These are phyloP conservation scores for Fusarium pseudoanthophilum DNA, from an alignment of 2,329 filamentous ascomycete species.

Conservation along the genomic window DNA sequence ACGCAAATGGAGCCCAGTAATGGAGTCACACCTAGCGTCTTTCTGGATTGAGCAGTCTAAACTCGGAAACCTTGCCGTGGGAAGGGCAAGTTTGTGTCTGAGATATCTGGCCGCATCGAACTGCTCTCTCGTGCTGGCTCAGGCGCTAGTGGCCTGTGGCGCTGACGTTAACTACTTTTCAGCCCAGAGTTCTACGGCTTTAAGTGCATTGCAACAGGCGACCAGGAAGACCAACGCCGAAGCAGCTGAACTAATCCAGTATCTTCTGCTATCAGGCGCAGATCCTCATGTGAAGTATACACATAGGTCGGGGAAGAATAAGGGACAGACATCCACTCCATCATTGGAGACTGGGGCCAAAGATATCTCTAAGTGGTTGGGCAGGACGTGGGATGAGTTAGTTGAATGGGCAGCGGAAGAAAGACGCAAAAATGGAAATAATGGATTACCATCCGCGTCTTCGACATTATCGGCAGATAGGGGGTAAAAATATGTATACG, in stretches of 20 bases:
- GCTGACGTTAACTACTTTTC: neutral
- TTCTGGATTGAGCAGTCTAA: neutral
- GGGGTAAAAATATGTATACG: too few species aligned
- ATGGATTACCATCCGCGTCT: neutral
- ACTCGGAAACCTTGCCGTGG: rapidly evolving
- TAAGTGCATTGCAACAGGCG: neutral
- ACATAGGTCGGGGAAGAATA: rapidly evolving
- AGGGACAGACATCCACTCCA: rapidly evolving
- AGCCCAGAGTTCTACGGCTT: too few species aligned
- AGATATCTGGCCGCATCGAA: rapidly evolving
- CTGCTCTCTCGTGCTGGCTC: neutral
- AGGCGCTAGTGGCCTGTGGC: neutral
- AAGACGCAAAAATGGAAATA: rapidly evolving
- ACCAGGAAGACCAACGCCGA: rapidly evolving
- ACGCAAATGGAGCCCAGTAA: too few species aligned
- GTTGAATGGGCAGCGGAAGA: neutral
- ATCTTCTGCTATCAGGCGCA: neutral
- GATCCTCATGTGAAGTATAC: neutral
- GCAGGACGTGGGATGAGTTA: neutral
- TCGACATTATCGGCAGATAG: too few species aligned
- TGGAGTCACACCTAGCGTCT: neutral
- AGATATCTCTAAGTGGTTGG: neutral
- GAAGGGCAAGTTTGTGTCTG: too few species aligned
- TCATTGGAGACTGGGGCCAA: neutral
- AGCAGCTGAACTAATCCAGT: neutral